These are phyloP conservation scores for Asclepias syriaca DNA, from an alignment of 257 asterid genomes.

Conservation along the genomic window DNA sequence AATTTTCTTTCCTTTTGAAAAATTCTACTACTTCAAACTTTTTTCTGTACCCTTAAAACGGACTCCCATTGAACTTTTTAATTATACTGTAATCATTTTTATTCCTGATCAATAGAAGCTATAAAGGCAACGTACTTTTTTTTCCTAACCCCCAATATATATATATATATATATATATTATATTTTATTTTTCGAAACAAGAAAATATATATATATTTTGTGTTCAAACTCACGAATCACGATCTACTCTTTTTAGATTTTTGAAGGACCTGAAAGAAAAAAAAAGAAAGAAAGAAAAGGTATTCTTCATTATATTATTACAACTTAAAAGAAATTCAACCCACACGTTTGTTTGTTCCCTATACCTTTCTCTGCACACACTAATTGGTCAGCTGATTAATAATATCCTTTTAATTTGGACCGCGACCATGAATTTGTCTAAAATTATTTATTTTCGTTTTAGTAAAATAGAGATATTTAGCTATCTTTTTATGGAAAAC, in stretches of 20 bases:
- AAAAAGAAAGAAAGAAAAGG: not conserved
- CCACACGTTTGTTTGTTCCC: slow-evolving; percentile 31
- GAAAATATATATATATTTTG: too few relatives aligned
- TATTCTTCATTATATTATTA: not conserved
- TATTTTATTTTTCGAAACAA: not conserved
- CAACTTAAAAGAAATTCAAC: not conserved
- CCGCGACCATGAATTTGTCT: not conserved
- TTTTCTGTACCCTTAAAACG: slow-evolving; percentile 1
- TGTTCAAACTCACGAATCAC: not conserved
- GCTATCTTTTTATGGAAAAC: slow-evolving; percentile 2
- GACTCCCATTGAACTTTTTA: slow-evolving; percentile 22
- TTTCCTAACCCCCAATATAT: not conserved
- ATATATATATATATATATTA: slow-evolving; percentile 9
- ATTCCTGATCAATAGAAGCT: slow-evolving; percentile 37
- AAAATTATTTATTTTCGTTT: not conserved
- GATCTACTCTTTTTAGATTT: slow-evolving; percentile 9
- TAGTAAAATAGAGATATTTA: not conserved
- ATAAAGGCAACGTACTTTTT: slow-evolving; percentile 59
- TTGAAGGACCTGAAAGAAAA: not conserved
- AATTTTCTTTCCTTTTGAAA: not conserved
- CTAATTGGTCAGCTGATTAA: slow-evolving; percentile 19
- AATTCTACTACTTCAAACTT: not conserved
- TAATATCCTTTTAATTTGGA: not conserved
- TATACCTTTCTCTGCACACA: slow-evolving; percentile 30
- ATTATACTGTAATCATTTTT: slow-evolving; percentile 65